Evolutionary conservation across 169 alveolate genomes (phyloP).

Genomic region (Cryptosporidium ubiquitum): DNA sequence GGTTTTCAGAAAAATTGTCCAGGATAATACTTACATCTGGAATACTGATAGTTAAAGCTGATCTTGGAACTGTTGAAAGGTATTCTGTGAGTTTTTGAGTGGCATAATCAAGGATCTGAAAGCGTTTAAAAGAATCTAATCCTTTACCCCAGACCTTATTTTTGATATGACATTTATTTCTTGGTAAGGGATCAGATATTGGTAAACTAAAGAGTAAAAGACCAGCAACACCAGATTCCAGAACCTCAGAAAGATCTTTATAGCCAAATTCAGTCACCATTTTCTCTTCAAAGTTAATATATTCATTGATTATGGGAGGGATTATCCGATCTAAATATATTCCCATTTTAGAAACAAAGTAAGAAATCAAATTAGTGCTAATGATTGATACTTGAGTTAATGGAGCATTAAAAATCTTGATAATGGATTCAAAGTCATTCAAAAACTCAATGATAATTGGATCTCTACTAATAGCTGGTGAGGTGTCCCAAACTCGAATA

Average conservation of each 20-base stretch:
- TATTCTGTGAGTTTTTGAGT: conserved; percentile 5
- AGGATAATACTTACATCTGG: conserved; percentile 27
- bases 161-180: conserved; percentile 1
- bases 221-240: background rate
- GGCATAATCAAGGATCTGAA: background rate
- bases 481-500: conserved; percentile 4
- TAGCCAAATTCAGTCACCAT: background rate
- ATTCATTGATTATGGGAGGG: background rate
- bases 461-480: background rate
- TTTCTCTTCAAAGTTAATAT: background rate
- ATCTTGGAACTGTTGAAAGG: conserved; percentile 15
- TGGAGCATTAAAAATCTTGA: background rate
- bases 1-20: conserved; percentile 1
- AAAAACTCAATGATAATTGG: background rate
- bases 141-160: background rate
- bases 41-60: conserved; percentile 5
- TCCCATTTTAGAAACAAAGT: background rate
- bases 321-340: background rate
- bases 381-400: too few relatives aligned
- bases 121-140: background rate
- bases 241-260: background rate
- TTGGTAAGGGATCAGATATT: background rate
- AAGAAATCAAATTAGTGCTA: too few relatives aligned
- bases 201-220: background rate
- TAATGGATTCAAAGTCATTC: background rate